phyloP scores from a whole-genome alignment of 441 rosid species.

The Erodium trifolium region DNA sequence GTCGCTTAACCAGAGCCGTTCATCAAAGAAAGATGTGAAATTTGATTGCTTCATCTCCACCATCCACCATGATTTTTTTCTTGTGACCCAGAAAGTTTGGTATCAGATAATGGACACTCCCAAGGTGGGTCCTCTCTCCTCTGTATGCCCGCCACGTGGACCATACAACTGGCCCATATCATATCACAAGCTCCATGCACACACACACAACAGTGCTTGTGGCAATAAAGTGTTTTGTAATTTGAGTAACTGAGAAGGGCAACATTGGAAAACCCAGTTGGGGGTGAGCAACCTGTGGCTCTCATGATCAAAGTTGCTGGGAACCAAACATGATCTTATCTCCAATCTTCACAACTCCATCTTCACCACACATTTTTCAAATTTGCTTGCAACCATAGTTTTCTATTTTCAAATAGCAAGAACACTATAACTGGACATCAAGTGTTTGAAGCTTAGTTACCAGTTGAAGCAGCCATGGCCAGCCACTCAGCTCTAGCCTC shows the following conservation, averaged over 20 bases:
- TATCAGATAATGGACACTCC: not conserved
- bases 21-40: no score
- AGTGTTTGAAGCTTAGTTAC: not conserved
- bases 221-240: not conserved
- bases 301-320: not conserved
- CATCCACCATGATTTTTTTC: not conserved
- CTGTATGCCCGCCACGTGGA: slow-evolving; percentile 6
- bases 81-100: not conserved
- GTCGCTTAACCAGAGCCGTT: no score
- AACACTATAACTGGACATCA: not conserved
- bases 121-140: slow-evolving; percentile 5
- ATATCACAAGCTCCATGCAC: not conserved
- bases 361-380: not conserved
- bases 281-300: slow-evolving; percentile 8
- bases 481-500: slow-evolving; percentile 4
- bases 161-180: not conserved
- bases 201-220: no score
- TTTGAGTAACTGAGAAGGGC: not conserved
- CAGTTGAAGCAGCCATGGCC: not conserved
- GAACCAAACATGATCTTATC: slow-evolving; percentile 5
- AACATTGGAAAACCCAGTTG: not conserved
- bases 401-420: not conserved
- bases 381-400: slow-evolving; percentile 8
- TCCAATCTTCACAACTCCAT: slow-evolving; percentile 5
- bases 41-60: not conserved